Percentiles rank a stretch among this genome's conserved stretches.
These are phyloP conservation scores for Diaporthe sp. DNA, from an alignment of 2,329 filamentous ascomycete species.

Conservation along the genomic window DNA sequence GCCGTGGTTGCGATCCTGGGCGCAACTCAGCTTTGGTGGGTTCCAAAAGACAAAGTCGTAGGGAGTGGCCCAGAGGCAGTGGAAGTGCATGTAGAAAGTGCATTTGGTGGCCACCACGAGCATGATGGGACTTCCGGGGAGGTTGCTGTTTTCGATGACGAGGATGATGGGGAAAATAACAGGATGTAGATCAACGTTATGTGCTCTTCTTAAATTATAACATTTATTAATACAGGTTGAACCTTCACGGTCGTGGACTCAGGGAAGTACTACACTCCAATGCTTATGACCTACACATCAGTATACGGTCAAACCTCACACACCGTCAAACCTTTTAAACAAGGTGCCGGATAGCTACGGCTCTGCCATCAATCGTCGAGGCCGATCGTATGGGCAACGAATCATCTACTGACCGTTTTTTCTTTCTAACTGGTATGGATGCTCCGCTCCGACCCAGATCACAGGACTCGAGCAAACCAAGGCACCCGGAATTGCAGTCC, in stretches of 20 bases:
- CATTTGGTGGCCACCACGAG: slow-evolving; percentile 31
- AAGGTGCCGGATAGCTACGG: no score
- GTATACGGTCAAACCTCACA: no score
- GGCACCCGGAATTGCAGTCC: no score
- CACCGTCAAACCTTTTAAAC: no score
- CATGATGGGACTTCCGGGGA: neutral
- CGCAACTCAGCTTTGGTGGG: slow-evolving; percentile 37
- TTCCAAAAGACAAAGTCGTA: slow-evolving; percentile 30
- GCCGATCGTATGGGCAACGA: no score
- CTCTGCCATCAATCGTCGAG: no score
- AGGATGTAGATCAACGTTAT: neutral
- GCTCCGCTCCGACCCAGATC: no score
- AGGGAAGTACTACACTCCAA: no score
- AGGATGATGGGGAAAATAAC: neutral
- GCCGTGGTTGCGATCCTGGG: slow-evolving; percentile 32
- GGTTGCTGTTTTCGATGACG: slow-evolving; percentile 21
- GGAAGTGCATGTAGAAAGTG: slow-evolving; percentile 38
- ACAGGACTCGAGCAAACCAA: no score
- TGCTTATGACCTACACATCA: no score
- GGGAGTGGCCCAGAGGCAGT: neutral
- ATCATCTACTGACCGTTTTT: no score
- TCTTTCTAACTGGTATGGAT: no score
- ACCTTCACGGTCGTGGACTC: neutral
- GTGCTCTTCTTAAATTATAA: neutral
- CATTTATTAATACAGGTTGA: neutral